phyloP scores from a whole-genome alignment of 2,329 filamentous ascomycete genomes.

The Ceratocystis smalleyi region DNA sequence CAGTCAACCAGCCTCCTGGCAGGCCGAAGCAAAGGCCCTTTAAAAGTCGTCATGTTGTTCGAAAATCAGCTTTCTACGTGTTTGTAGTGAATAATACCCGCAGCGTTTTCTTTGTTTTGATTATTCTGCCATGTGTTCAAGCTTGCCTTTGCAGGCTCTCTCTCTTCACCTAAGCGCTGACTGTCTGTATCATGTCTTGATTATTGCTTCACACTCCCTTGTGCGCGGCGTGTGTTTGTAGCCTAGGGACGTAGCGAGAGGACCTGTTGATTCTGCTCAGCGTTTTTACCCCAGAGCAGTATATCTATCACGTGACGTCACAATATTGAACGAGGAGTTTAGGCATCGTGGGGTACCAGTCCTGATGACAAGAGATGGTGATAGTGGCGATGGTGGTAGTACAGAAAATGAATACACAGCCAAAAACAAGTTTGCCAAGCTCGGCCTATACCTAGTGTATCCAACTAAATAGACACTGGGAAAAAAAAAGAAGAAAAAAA shows the following conservation, averaged over 20 bases:
- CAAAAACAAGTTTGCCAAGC: not conserved
- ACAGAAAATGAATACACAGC: not conserved
- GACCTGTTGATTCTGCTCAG: no score
- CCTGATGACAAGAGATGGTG: not conserved
- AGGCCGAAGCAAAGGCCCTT: not conserved
- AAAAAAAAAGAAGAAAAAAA: no score
- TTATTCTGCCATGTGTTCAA: not conserved
- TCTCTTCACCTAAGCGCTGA: not conserved
- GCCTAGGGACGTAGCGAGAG: no score
- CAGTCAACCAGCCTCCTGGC: no score
- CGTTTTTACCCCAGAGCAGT: no score
- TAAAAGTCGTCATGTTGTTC: not conserved
- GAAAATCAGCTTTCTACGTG: not conserved
- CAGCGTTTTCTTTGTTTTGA: constrained; percentile 8
- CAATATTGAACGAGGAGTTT: no score
- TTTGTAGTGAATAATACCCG: not conserved
- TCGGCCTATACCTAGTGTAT: no score
- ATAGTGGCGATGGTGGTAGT: not conserved
- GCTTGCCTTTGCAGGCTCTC: no score
- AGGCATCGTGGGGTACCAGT: not conserved
- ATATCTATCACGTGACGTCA: no score
- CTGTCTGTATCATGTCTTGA: not conserved
- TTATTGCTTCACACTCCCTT: no score
- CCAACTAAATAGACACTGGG: no score
- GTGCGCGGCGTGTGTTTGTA: no score